phyloP scores from a whole-genome alignment of 805 yeast species.

The Zygosaccharomyces rouxii region DNA sequence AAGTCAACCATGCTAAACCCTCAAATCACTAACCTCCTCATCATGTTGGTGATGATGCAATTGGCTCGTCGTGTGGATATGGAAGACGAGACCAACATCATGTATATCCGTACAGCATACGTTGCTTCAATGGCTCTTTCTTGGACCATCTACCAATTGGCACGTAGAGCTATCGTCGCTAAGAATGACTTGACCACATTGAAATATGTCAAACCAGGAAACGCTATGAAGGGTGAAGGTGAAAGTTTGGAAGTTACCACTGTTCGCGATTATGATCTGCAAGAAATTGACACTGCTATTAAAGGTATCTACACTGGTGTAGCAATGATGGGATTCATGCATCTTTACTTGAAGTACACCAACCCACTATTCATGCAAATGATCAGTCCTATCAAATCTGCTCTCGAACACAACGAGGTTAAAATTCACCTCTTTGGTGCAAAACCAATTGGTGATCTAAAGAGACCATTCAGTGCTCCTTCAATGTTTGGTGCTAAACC shows the following conservation, averaged over 20 bases:
- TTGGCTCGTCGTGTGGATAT: conserved; percentile 83
- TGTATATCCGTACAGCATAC: conserved; percentile 74
- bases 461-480: conserved; percentile 93
- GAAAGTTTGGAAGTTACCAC: conserved; percentile 84
- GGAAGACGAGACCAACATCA: conserved; percentile 71
- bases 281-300: conserved; percentile 74
- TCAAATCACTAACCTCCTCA: conserved; percentile 74
- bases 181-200: conserved; percentile 89
- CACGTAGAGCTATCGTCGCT: conserved; percentile 54
- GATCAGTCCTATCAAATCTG: conserved; percentile 83
- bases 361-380: conserved; percentile 96
- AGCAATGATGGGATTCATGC: conserved; percentile 99
- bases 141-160: conserved; percentile 59
- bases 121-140: conserved; percentile 61
- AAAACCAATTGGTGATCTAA: conserved; percentile 82
- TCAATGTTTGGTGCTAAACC: conserved; percentile 61
- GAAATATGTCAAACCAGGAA: conserved; percentile 84
- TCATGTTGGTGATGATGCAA: conserved; percentile 97
- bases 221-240: conserved; percentile 65
- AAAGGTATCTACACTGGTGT: conserved; percentile 81
- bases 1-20: conserved; percentile 61
- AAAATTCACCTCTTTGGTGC: conserved; percentile 83
- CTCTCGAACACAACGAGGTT: conserved; percentile 84
- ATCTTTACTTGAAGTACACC: conserved; percentile 93
- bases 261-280: conserved; percentile 88